Evolutionary conservation across 2,329 filamentous ascomycete genomes (phyloP).

Genomic region (Pseudogymnoascus sp.): DNA sequence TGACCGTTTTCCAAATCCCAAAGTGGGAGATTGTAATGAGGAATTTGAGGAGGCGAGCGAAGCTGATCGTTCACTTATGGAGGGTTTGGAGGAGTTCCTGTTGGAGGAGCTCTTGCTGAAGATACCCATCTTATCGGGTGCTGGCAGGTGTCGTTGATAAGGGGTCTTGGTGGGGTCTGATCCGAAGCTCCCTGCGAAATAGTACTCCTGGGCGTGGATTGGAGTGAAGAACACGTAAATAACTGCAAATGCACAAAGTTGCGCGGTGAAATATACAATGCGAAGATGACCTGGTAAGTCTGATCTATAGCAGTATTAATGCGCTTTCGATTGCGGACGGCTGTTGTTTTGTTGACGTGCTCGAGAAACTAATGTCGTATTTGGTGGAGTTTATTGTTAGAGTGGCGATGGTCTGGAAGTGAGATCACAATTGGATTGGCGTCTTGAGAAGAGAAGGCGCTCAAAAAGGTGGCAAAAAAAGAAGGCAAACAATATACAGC

Average conservation of each 20-base stretch:
- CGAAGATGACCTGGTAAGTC: neutral
- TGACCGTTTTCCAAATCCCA: conserved; percentile 7
- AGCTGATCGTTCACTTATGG: neutral
- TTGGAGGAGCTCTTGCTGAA: conserved; percentile 10
- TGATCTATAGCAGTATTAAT: neutral
- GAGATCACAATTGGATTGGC: neutral
- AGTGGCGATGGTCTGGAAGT: neutral
- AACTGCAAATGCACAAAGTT: neutral
- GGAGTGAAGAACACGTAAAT: neutral
- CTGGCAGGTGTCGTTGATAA: neutral
- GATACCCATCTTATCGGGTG: conserved; percentile 11
- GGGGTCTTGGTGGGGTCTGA: neutral
- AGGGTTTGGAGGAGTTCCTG: conserved; percentile 5
- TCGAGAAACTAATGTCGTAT: neutral
- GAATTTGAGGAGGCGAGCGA: neutral
- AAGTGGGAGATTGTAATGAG: conserved; percentile 7
- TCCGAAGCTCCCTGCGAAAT: neutral
- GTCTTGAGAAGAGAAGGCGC: neutral
- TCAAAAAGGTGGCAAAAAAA: neutral
- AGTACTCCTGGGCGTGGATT: neutral
- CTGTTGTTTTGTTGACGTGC: neutral
- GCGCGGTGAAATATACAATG: neutral
- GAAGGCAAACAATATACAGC: neutral
- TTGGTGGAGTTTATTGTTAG: neutral
- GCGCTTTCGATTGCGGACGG: neutral